Evolutionary conservation across 1,139 yeast species (phyloP).

Genomic region (Saccharomyces hybrid): DNA sequence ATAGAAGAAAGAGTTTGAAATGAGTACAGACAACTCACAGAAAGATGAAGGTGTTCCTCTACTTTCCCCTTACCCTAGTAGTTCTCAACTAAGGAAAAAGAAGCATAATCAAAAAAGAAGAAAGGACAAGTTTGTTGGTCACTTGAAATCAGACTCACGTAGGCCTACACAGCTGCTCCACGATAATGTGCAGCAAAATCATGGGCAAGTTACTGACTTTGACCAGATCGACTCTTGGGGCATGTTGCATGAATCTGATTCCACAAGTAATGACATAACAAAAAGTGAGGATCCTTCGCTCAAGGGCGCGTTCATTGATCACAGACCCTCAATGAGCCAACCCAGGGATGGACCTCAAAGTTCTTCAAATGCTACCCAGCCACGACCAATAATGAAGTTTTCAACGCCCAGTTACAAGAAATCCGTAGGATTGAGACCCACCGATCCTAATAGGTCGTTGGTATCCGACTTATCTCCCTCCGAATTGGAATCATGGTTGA

Average conservation of each 20-base stretch:
- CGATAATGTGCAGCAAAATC: constrained; percentile 1
- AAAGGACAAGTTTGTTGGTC: neutral
- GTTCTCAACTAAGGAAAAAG: neutral
- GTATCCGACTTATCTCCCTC: constrained; percentile 7
- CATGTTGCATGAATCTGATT: constrained; percentile 26
- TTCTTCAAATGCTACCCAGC: constrained; percentile 1
- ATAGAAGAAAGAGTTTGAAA: neutral
- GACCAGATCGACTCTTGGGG: constrained; percentile 31
- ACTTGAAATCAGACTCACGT: neutral
- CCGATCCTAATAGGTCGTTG: neutral
- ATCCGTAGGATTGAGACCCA: neutral
- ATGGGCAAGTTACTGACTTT: constrained; percentile 17
- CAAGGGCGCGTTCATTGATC: constrained; percentile 27
- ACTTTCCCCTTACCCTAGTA: neutral
- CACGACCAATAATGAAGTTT: constrained; percentile 7
- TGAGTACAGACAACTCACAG: neutral
- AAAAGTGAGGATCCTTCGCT: constrained; percentile 18
- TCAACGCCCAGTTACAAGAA: constrained; percentile 5
- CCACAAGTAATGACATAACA: constrained; percentile 9
- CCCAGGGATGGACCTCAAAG: constrained; percentile 12
- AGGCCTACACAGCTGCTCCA: neutral
- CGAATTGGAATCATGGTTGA: constrained; percentile 11
- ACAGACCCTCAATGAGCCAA: constrained; percentile 23
- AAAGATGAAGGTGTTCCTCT: neutral
- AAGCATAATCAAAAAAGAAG: neutral